These are phyloP conservation scores for Phytopythium vexans DNA, from an alignment of 352 stramenopile species.

Conservation along the genomic window DNA sequence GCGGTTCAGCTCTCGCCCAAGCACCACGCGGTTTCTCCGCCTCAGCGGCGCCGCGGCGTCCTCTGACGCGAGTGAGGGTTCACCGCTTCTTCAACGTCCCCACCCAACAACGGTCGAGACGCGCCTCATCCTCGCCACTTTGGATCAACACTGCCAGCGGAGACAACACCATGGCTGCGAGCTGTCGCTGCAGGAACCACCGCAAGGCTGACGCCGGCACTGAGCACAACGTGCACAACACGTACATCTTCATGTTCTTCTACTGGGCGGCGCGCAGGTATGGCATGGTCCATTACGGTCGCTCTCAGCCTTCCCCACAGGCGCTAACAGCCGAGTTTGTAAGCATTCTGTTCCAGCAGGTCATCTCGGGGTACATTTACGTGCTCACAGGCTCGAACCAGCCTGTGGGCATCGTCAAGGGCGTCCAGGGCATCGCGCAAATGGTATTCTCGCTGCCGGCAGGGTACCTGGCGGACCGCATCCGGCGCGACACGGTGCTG, in stretches of 20 bases:
- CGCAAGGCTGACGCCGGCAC: conserved; percentile 1
- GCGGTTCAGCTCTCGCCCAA: too few relatives aligned
- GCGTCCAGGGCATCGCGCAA: conserved; percentile 78
- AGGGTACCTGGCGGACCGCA: conserved; percentile 62
- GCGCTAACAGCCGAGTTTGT: too few relatives aligned
- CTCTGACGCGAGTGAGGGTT: too few relatives aligned
- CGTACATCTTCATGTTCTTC: conserved; percentile 76
- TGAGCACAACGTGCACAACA: conserved; percentile 57
- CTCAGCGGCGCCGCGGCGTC: too few relatives aligned
- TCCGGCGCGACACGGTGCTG: conserved; percentile 65
- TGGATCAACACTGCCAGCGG: too few relatives aligned
- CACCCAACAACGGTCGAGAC: too few relatives aligned
- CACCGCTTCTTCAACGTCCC: too few relatives aligned
- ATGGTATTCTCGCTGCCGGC: conserved; percentile 69
- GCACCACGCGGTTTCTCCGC: too few relatives aligned
- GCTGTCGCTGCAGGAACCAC: neutral
- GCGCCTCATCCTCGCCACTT: too few relatives aligned
- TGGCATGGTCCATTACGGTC: neutral
- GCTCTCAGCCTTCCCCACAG: neutral
- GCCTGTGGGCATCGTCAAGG: conserved; percentile 76
- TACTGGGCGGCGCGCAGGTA: conserved; percentile 65
- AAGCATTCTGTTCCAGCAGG: conserved; percentile 77
- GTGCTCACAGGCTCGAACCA: conserved; percentile 75
- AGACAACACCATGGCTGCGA: too few relatives aligned
- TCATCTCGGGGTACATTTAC: conserved; percentile 74